Percentiles rank a stretch among this genome's conserved stretches.
phyloP scores from a whole-genome alignment of 176 grass and related monocot genomes.

The Eleusine indica region DNA sequence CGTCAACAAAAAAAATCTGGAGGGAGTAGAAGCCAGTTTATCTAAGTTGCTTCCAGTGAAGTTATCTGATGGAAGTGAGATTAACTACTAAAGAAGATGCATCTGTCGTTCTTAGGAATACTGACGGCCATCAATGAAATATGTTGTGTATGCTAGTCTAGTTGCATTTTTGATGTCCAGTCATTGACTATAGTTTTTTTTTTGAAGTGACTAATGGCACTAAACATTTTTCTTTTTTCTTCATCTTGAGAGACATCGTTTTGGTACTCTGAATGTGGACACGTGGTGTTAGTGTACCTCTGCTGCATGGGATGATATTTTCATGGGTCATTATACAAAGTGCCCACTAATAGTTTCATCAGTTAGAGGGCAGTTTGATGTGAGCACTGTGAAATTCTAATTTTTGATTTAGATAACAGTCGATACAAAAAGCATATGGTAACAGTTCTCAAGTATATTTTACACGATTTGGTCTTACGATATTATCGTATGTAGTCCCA shows the following conservation, averaged over 20 bases:
- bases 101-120: conserved; percentile 26
- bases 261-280: neutral
- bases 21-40: neutral
- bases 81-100: conserved; percentile 9
- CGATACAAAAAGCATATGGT: neutral
- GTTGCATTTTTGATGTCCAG: conserved; percentile 22
- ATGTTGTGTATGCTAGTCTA: conserved; percentile 24
- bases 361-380: neutral
- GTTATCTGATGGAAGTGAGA: conserved; percentile 23
- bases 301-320: conserved; percentile 11
- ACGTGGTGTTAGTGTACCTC: neutral
- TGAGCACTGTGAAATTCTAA: neutral
- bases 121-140: conserved; percentile 22
- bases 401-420: neutral
- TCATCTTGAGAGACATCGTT: neutral
- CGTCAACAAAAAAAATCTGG: too few relatives aligned
- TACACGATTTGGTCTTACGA: neutral
- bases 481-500: neutral
- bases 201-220: neutral
- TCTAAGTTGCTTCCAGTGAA: conserved; percentile 24
- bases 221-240: neutral
- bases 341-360: neutral
- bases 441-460: neutral
- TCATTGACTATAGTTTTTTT: neutral
- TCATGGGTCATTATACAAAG: neutral